A percentile compares a stretch with the other conserved stretches of the same genome.
Evolutionary conservation across 1,139 yeast genomes (phyloP).

Genomic region (Nakaseomyces kungkrabaensis): DNA sequence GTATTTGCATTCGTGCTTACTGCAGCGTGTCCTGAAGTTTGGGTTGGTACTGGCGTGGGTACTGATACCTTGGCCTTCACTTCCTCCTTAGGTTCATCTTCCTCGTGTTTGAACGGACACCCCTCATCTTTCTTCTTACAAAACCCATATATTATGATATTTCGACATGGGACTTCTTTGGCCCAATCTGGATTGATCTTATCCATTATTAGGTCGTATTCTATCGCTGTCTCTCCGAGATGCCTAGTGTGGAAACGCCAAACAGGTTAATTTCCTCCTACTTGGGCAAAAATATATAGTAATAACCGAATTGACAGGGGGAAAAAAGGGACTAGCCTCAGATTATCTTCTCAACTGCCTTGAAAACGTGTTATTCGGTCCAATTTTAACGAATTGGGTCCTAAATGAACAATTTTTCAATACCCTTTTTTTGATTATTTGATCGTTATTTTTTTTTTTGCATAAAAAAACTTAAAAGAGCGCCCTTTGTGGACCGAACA

Average conservation of each 20-base stretch:
- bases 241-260: too few relatives aligned
- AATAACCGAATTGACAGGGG: too few relatives aligned
- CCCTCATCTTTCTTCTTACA: conserved; percentile 88
- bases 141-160: conserved; percentile 75
- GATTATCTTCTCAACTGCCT: too few relatives aligned
- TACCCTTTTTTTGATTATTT: background rate
- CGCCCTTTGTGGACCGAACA: too few relatives aligned
- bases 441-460: background rate
- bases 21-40: background rate
- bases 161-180: conserved; percentile 74
- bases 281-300: too few relatives aligned
- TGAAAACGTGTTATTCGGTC: too few relatives aligned
- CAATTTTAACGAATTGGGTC: too few relatives aligned
- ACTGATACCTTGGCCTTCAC: background rate
- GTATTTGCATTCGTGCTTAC: background rate
- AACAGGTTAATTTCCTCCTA: too few relatives aligned
- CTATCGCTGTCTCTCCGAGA: too few relatives aligned
- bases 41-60: background rate
- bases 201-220: conserved; percentile 14
- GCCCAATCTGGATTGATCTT: conserved; percentile 42
- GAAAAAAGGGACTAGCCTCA: too few relatives aligned
- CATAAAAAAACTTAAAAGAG: too few relatives aligned
- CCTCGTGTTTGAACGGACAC: conserved; percentile 64
- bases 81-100: conserved; percentile 11
- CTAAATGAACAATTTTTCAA: too few relatives aligned